phyloP scores from a whole-genome alignment of 495 filamentous ascomycete genomes.

The Trichoderma erinaceum region DNA sequence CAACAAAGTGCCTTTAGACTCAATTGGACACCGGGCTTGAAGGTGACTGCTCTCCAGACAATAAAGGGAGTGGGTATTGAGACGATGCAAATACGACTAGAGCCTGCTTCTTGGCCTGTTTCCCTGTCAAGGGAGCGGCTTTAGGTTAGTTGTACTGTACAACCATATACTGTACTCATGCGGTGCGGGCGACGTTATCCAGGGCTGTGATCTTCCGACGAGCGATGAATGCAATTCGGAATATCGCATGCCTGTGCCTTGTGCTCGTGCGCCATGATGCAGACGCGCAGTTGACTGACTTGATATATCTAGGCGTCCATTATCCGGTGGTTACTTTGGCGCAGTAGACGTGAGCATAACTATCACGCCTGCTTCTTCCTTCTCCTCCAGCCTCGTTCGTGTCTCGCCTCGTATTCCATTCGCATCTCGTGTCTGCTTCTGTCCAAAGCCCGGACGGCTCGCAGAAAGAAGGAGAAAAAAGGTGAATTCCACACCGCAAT shows the following conservation, averaged over 20 bases:
- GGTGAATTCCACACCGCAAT: background rate
- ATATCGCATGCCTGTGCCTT: too few relatives aligned
- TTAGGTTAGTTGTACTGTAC: background rate
- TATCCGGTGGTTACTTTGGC: too few relatives aligned
- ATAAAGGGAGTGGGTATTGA: constrained; percentile 9
- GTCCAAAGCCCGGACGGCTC: background rate
- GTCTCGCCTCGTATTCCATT: constrained; percentile 8
- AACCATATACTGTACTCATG: background rate
- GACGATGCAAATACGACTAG: background rate
- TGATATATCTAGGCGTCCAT: too few relatives aligned
- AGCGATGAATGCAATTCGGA: too few relatives aligned
- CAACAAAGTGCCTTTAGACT: background rate
- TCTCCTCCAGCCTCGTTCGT: background rate
- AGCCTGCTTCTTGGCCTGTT: background rate
- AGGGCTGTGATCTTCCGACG: background rate
- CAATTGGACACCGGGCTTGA: constrained; percentile 6
- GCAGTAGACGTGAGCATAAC: background rate
- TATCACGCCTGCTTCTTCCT: background rate
- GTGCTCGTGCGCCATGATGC: too few relatives aligned
- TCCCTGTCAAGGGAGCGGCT: constrained; percentile 8
- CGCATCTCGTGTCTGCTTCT: background rate
- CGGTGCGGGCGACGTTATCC: background rate
- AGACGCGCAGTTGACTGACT: too few relatives aligned
- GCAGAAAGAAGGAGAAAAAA: background rate
- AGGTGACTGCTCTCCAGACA: background rate